A percentile compares a stretch with the other conserved stretches of the same genome.
phyloP scores from a whole-genome alignment of 2,329 filamentous ascomycete species.

The Fusarium agapanthi region DNA sequence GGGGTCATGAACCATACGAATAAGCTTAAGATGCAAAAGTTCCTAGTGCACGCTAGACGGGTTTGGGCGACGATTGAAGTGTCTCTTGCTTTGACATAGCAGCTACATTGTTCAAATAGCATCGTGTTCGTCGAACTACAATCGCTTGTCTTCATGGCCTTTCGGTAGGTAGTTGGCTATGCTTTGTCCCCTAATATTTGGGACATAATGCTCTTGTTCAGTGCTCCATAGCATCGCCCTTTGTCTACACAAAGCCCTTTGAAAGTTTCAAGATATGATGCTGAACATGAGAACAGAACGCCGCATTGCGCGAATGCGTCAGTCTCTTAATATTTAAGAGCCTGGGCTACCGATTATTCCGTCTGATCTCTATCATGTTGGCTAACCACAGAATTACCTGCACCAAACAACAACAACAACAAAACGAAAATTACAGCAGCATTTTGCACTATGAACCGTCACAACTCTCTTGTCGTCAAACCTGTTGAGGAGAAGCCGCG shows the following conservation, averaged over 20 bases:
- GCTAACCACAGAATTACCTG: too few species aligned
- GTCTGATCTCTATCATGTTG: neutral
- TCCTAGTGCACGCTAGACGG: conserved; percentile 3
- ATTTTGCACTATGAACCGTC: neutral
- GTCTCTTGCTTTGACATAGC: neutral
- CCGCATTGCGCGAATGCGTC: too few species aligned
- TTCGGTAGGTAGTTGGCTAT: too few species aligned
- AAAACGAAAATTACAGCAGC: too few species aligned
- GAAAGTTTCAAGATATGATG: neutral
- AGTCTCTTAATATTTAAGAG: neutral
- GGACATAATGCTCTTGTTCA: neutral
- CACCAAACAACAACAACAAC: neutral
- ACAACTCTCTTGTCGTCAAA: neutral
- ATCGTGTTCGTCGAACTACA: neutral
- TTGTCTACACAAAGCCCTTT: neutral
- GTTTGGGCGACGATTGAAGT: neutral
- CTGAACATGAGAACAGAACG: neutral
- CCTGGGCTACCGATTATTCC: too few species aligned
- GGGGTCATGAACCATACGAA: conserved; percentile 23
- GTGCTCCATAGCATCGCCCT: neutral
- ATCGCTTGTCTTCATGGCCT: too few species aligned
- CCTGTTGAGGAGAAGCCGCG: accelerated
- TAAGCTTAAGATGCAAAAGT: conserved; percentile 37
- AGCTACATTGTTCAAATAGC: too few species aligned
- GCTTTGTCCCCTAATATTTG: neutral